Conservation (phyloP, 257 asterid genomes). For the Salvia splendens region DNA sequence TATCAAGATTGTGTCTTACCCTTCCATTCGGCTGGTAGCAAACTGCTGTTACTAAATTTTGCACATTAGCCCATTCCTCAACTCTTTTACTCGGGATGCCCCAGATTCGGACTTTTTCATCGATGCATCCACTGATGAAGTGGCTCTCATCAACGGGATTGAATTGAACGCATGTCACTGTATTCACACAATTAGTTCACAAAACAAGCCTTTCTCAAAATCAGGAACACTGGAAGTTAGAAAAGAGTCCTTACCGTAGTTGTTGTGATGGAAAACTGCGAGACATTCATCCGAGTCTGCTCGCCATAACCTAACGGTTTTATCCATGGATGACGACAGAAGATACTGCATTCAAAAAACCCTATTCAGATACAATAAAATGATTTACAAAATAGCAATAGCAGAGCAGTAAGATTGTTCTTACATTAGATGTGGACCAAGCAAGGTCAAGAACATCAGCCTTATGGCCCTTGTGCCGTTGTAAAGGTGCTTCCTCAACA, state of each 20-base stretch:
- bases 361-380: slow-evolving; percentile 13
- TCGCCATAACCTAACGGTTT: slow-evolving; percentile 74
- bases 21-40: slow-evolving; percentile 79
- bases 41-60: slow-evolving; percentile 63
- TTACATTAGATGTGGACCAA: slow-evolving; percentile 87
- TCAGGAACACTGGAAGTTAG: neutral
- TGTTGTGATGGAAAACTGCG: slow-evolving; percentile 63
- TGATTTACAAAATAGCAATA: neutral
- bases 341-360: slow-evolving; percentile 55
- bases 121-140: slow-evolving; percentile 81
- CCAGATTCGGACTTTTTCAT: slow-evolving; percentile 89
- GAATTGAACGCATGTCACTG: slow-evolving; percentile 88
- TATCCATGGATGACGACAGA: slow-evolving; percentile 74
- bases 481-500: slow-evolving; percentile 56
- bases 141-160: slow-evolving; percentile 69
- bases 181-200: slow-evolving; percentile 16
- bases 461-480: slow-evolving; percentile 59
- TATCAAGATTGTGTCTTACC: slow-evolving; percentile 38
- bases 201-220: neutral
- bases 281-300: slow-evolving; percentile 58
- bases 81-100: slow-evolving; percentile 61
- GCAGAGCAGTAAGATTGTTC: slow-evolving; percentile 15
- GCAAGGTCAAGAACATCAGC: slow-evolving; percentile 67
- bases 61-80: slow-evolving; percentile 61
- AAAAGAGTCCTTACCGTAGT: slow-evolving; percentile 54